These are phyloP conservation scores for Alternaria burnsii DNA, from an alignment of 2,329 filamentous ascomycete genomes.

Conservation along the genomic window DNA sequence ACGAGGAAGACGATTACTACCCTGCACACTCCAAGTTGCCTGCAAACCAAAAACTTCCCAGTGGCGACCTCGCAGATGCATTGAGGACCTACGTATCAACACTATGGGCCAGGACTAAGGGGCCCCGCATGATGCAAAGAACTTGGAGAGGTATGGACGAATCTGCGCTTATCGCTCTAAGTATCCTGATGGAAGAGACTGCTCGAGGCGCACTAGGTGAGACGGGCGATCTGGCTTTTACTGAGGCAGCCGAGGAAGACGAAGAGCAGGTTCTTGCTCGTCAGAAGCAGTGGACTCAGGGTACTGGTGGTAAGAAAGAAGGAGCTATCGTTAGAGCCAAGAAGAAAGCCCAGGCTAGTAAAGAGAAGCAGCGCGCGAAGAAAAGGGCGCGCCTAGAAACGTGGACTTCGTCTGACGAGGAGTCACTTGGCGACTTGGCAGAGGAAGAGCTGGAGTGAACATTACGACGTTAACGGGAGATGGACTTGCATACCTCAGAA, in stretches of 20 bases:
- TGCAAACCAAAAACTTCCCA: conserved; percentile 64
- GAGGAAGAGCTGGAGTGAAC: background rate
- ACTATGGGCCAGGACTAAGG: conserved; percentile 62
- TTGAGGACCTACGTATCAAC: conserved; percentile 73
- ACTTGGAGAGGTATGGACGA: conserved; percentile 75
- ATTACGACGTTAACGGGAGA: background rate
- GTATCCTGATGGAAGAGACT: conserved; percentile 77
- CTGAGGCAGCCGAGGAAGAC: conserved; percentile 59
- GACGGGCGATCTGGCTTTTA: conserved; percentile 75
- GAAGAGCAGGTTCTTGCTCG: conserved; percentile 9
- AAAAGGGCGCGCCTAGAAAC: background rate
- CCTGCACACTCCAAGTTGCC: conserved; percentile 68
- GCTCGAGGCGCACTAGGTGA: conserved; percentile 67
- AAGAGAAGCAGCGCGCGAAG: background rate
- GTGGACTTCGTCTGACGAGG: background rate
- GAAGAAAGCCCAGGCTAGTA: background rate
- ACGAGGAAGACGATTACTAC: conserved; percentile 76
- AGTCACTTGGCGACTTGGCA: background rate
- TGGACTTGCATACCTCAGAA: background rate
- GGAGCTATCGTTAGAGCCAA: background rate
- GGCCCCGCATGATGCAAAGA: conserved; percentile 23
- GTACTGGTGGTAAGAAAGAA: background rate
- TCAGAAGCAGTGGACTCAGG: background rate
- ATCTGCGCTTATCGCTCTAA: conserved; percentile 77
- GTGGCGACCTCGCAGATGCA: conserved; percentile 73